Conservation (phyloP, 78 protist species). For the Polysphondylium violaceum region DNA sequence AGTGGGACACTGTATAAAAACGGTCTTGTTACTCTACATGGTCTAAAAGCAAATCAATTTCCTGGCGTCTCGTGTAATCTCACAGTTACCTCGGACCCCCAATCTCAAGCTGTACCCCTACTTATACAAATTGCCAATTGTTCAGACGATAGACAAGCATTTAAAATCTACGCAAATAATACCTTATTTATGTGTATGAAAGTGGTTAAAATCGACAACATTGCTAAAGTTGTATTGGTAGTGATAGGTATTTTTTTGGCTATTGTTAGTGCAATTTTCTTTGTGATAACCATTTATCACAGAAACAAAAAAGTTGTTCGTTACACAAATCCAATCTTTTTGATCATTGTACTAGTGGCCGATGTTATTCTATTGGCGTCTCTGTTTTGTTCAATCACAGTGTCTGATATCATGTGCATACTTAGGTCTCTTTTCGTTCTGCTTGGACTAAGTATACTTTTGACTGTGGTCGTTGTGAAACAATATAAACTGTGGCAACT, state of each 20-base stretch:
- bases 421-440: background rate
- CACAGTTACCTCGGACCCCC: too few species aligned
- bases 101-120: background rate
- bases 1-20: too few species aligned
- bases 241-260: background rate
- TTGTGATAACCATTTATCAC: background rate
- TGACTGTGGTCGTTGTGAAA: background rate
- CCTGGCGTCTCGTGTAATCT: too few species aligned
- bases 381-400: background rate
- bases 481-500: constrained; percentile 10
- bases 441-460: background rate
- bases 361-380: background rate
- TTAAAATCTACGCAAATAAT: background rate
- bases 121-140: background rate
- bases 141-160: background rate
- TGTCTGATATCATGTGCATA: background rate
- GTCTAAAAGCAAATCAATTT: too few species aligned
- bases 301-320: background rate
- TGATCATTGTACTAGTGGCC: background rate
- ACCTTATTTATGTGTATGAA: background rate
- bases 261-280: background rate
- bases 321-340: constrained; percentile 1
- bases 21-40: too few species aligned
- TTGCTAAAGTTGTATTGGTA: background rate
- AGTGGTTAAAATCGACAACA: background rate